These are phyloP conservation scores for Coprinopsis strossmayeri DNA, from an alignment of 768 basidiomycete species.

Conservation along the genomic window DNA sequence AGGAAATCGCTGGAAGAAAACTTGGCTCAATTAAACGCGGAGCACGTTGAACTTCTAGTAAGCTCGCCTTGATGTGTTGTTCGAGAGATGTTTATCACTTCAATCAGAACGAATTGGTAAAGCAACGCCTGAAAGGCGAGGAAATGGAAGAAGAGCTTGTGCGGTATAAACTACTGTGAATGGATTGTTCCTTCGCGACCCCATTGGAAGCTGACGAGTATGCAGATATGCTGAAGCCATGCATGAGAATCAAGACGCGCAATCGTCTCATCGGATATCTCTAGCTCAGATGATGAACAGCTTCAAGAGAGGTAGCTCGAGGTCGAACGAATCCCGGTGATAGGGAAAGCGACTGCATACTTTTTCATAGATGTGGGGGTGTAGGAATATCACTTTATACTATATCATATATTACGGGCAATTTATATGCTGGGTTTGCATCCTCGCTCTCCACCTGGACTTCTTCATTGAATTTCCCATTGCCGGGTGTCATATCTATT, in stretches of 20 bases:
- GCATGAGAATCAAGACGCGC: slow-evolving; percentile 69
- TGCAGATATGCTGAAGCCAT: slow-evolving; percentile 64
- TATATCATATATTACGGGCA: neutral
- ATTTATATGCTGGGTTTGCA: neutral
- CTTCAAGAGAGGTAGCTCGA: slow-evolving; percentile 33
- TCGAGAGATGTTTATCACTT: neutral
- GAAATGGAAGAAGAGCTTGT: slow-evolving; percentile 93
- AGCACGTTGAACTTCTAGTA: slow-evolving; percentile 76
- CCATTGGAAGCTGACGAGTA: neutral
- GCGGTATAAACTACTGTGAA: slow-evolving; percentile 86
- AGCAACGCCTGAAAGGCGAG: slow-evolving; percentile 81
- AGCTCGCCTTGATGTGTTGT: slow-evolving; percentile 14
- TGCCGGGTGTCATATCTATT: neutral
- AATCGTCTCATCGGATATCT: slow-evolving; percentile 56
- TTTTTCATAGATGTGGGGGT: neutral
- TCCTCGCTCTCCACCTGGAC: too few relatives aligned
- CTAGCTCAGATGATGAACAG: slow-evolving; percentile 35
- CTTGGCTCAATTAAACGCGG: slow-evolving; percentile 72
- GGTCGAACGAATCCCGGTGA: slow-evolving; percentile 1
- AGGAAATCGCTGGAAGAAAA: slow-evolving; percentile 79
- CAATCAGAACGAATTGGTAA: slow-evolving; percentile 86
- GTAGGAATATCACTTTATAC: neutral
- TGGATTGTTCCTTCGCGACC: slow-evolving; percentile 10
- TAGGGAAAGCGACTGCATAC: neutral
- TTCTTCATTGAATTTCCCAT: neutral